Conservation (phyloP, 306 rosid species). For the Begonia masoniana region DNA sequence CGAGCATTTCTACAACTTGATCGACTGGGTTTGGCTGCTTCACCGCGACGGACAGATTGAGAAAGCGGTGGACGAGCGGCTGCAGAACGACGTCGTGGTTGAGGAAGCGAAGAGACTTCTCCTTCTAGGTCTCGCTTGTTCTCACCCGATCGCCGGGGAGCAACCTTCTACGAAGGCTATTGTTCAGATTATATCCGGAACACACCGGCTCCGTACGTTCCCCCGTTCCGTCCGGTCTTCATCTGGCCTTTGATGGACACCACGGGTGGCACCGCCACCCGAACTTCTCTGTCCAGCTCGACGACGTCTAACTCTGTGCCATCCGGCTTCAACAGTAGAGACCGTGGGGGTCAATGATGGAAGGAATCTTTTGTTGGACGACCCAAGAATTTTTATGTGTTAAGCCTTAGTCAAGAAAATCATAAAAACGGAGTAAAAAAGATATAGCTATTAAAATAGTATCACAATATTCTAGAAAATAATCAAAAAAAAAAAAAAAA, state of each 20-base stretch:
- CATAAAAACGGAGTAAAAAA: no score
- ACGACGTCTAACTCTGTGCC: not conserved
- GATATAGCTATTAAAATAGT: no score
- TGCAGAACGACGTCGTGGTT: constrained; percentile 7
- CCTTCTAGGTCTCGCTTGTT: constrained; percentile 38
- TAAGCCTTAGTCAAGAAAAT: no score
- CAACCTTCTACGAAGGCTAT: constrained; percentile 31
- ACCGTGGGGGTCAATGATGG: no score
- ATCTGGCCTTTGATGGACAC: constrained; percentile 26
- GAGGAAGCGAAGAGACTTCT: constrained; percentile 32
- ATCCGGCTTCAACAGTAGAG: no score
- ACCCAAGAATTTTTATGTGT: no score
- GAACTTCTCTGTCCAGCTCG: constrained; percentile 2
- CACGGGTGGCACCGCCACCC: not conserved
- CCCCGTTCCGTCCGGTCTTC: constrained; percentile 33
- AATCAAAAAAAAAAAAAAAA: no score
- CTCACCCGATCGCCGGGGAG: constrained; percentile 25
- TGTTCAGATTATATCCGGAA: constrained; percentile 30
- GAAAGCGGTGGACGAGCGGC: constrained; percentile 28
- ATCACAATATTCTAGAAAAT: no score
- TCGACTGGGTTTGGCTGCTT: constrained; percentile 45
- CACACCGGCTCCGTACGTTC: constrained; percentile 21
- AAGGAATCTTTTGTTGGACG: no score
- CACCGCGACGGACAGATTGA: constrained; percentile 25
- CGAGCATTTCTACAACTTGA: constrained; percentile 12